Evolutionary conservation across 768 basidiomycete species (phyloP).

Genomic region (Pisolithus orientalis): DNA sequence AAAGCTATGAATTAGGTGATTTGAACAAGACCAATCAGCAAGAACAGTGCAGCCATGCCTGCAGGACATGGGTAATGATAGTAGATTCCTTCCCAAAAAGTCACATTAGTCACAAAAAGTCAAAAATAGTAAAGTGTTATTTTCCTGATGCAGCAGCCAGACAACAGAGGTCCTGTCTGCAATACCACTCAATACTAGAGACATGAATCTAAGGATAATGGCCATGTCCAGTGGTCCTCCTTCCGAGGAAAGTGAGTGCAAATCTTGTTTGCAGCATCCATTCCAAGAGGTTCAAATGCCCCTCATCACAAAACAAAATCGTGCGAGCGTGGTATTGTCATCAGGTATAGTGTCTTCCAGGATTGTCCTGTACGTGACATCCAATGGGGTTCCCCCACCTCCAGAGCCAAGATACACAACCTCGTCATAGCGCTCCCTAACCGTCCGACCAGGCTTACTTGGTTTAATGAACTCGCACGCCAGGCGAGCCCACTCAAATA

Average conservation of each 20-base stretch:
- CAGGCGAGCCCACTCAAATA: neutral
- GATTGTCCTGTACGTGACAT: neutral
- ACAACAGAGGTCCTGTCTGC: neutral
- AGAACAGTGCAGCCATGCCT: too few species aligned
- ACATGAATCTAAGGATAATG: neutral
- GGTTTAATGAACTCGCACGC: constrained; percentile 1
- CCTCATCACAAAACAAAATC: neutral
- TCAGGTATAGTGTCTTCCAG: neutral
- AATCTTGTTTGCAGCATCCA: neutral
- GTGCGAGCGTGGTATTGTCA: neutral
- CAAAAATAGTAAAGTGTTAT: too few species aligned
- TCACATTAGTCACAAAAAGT: too few species aligned
- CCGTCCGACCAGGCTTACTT: neutral
- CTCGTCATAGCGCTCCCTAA: neutral
- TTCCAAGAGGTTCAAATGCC: too few species aligned
- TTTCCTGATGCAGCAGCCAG: constrained; percentile 14
- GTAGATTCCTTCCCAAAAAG: too few species aligned
- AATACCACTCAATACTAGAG: constrained; percentile 1
- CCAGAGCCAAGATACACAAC: neutral
- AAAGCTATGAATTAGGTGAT: too few species aligned
- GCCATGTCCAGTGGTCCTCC: neutral
- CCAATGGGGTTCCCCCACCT: neutral
- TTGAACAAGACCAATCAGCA: too few species aligned
- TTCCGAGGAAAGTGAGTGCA: neutral
- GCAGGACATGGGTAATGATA: too few species aligned